These are phyloP conservation scores for Phytophthora foliorum DNA, from an alignment of 352 stramenopile genomes.

Conservation along the genomic window DNA sequence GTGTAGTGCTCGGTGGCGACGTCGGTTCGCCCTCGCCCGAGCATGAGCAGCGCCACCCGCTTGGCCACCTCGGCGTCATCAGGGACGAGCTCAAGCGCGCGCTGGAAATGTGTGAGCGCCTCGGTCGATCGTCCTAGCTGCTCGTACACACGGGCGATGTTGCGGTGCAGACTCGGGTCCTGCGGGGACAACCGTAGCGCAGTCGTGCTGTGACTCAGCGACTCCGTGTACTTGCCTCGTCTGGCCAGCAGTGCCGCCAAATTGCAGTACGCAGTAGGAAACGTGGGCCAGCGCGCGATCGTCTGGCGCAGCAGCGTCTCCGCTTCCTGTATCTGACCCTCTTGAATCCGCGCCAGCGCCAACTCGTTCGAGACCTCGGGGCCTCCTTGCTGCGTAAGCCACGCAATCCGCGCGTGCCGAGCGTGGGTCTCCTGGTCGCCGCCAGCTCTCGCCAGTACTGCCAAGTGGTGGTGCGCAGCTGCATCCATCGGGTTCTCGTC, in stretches of 20 bases:
- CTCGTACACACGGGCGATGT: conserved; percentile 67
- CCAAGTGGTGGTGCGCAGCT: conserved; percentile 65
- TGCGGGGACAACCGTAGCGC: conserved; percentile 52
- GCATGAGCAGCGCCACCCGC: conserved; percentile 57
- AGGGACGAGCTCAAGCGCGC: conserved; percentile 42
- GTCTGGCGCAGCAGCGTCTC: conserved; percentile 51
- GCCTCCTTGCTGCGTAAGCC: conserved; percentile 63
- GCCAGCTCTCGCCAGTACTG: conserved; percentile 61
- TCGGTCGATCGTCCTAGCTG: conserved; percentile 57
- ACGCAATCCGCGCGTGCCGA: conserved; percentile 64
- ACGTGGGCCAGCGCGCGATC: conserved; percentile 58
- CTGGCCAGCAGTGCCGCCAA: conserved; percentile 57
- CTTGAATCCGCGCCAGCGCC: conserved; percentile 59
- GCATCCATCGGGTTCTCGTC: conserved; percentile 65
- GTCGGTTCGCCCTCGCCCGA: conserved; percentile 40
- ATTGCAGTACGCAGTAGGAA: conserved; percentile 63
- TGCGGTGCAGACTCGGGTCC: conserved; percentile 64
- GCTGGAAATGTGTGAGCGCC: conserved; percentile 57
- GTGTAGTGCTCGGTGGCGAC: conserved; percentile 52
- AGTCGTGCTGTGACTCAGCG: conserved; percentile 44
- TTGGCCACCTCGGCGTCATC: conserved; percentile 48
- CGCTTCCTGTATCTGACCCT: conserved; percentile 52
- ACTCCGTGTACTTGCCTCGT: conserved; percentile 55
- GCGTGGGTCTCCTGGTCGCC: conserved; percentile 53
- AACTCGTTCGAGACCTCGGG: conserved; percentile 73